A percentile compares a stretch with the other conserved stretches of the same genome.
phyloP scores from a whole-genome alignment of 2,329 filamentous ascomycete genomes.

The Dactylellina drechsleri region DNA sequence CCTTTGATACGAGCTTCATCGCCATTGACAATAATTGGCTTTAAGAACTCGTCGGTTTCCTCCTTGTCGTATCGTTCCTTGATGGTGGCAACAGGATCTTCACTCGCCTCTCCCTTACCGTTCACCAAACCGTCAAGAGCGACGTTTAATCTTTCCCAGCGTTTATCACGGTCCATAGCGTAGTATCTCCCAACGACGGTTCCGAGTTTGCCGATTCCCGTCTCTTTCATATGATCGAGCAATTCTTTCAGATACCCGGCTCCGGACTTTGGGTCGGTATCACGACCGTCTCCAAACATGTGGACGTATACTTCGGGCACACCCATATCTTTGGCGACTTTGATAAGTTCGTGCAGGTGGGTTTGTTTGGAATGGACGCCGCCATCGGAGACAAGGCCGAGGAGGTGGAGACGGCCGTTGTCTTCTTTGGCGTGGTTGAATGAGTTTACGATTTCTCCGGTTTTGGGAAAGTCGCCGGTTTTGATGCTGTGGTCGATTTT shows the following conservation, averaged over 20 bases:
- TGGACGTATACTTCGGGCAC: slow-evolving; percentile 96
- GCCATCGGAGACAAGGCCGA: slow-evolving; percentile 91
- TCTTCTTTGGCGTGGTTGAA: slow-evolving; percentile 84
- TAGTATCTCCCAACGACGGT: slow-evolving; percentile 93
- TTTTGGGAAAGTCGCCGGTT: slow-evolving; percentile 79
- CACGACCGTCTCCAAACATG: slow-evolving; percentile 98
- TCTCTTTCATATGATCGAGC: slow-evolving; percentile 80
- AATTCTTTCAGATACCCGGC: slow-evolving; percentile 88
- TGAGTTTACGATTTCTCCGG: slow-evolving; percentile 79
- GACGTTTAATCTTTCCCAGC: slow-evolving; percentile 93
- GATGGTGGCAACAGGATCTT: slow-evolving; percentile 85
- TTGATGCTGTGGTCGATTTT: slow-evolving; percentile 94
- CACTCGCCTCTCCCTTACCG: slow-evolving; percentile 86
- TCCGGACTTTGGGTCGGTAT: slow-evolving; percentile 96
- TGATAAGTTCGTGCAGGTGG: slow-evolving; percentile 86
- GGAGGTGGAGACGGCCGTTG: slow-evolving; percentile 90
- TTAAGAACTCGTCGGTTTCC: slow-evolving; percentile 97
- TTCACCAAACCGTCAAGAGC: slow-evolving; percentile 85
- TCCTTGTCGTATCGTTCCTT: slow-evolving; percentile 86
- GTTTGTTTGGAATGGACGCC: slow-evolving; percentile 97
- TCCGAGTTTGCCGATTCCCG: slow-evolving; percentile 85
- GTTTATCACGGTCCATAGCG: slow-evolving; percentile 99
- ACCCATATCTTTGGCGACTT: slow-evolving; percentile 86
- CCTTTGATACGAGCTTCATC: slow-evolving; percentile 85
- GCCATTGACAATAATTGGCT: slow-evolving; percentile 93